phyloP scores from a whole-genome alignment of 2,329 filamentous ascomycete species.

The Penicillium sumatraense region DNA sequence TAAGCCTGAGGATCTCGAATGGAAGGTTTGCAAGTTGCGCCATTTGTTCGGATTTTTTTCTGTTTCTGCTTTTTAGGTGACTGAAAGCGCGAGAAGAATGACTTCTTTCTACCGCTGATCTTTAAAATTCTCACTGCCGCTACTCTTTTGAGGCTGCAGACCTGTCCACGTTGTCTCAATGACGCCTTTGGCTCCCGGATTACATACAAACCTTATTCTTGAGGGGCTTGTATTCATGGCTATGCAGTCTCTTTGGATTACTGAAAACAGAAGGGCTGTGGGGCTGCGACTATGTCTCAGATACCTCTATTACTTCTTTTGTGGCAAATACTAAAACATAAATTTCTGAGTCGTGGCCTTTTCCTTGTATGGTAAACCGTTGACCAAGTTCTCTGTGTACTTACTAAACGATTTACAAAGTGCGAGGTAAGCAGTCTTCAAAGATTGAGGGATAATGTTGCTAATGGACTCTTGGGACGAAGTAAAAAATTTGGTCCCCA shows the following conservation, averaged over 20 bases:
- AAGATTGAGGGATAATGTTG: neutral
- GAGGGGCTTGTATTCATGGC: too few relatives aligned
- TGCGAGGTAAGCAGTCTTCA: neutral
- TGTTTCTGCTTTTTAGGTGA: neutral
- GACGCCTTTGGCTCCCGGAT: too few relatives aligned
- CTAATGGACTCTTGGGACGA: neutral
- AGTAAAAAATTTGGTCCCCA: neutral
- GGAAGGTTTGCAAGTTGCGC: neutral
- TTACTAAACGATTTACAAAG: neutral
- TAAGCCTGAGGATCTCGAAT: neutral
- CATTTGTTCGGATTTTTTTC: neutral
- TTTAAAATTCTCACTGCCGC: neutral
- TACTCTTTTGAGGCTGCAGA: neutral
- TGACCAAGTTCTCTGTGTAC: neutral
- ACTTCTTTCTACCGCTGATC: neutral
- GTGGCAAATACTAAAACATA: neutral
- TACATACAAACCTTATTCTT: too few relatives aligned
- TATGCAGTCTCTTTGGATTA: too few relatives aligned
- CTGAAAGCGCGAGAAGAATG: neutral
- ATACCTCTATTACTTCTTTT: neutral
- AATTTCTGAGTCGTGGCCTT: neutral
- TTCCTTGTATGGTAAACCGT: neutral
- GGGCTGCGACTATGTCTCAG: neutral
- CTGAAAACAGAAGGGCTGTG: neutral
- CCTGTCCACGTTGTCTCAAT: neutral